These are phyloP conservation scores for Backusella mclennaniae DNA, from an alignment of 192 early-diverging fungal genomes.

Conservation along the genomic window DNA sequence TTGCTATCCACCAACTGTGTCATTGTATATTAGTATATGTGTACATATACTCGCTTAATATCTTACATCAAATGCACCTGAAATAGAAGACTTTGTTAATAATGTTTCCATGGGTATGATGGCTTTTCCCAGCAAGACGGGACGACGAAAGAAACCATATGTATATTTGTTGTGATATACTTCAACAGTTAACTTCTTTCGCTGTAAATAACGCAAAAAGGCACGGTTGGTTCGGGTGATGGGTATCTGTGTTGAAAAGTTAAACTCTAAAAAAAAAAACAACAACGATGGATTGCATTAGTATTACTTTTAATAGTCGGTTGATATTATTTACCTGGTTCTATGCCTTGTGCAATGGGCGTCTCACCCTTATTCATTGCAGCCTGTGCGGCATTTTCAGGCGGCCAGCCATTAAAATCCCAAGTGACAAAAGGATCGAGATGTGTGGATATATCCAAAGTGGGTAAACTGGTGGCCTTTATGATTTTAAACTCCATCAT, in stretches of 20 bases:
- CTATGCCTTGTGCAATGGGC: conserved; percentile 37
- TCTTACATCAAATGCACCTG: conserved; percentile 63
- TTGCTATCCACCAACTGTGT: conserved; percentile 60
- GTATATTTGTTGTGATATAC: conserved; percentile 58
- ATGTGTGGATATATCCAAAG: conserved; percentile 51
- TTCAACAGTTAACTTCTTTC: conserved; percentile 69
- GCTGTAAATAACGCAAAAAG: conserved; percentile 64
- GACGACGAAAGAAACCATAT: conserved; percentile 52
- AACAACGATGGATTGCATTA: not conserved
- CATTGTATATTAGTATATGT: not conserved
- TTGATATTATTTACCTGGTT: conserved; percentile 46
- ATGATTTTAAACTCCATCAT: conserved; percentile 66
- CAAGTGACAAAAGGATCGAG: conserved; percentile 67
- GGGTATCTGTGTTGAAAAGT: conserved; percentile 49
- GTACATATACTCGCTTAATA: not conserved
- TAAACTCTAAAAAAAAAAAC: conserved; percentile 42
- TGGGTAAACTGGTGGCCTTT: conserved; percentile 53
- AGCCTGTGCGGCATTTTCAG: conserved; percentile 47
- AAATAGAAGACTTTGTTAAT: conserved; percentile 62
- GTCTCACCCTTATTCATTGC: conserved; percentile 67
- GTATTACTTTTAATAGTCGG: too few species aligned
- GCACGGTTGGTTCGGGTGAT: conserved; percentile 58
- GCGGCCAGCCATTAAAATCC: conserved; percentile 75
- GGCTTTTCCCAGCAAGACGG: conserved; percentile 60
- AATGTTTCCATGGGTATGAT: conserved; percentile 54